Percentiles rank a stretch among this genome's conserved stretches.
Evolutionary conservation across 164 flowering plant genomes (phyloP).

Genomic region (Aristolochia fimbriata): DNA sequence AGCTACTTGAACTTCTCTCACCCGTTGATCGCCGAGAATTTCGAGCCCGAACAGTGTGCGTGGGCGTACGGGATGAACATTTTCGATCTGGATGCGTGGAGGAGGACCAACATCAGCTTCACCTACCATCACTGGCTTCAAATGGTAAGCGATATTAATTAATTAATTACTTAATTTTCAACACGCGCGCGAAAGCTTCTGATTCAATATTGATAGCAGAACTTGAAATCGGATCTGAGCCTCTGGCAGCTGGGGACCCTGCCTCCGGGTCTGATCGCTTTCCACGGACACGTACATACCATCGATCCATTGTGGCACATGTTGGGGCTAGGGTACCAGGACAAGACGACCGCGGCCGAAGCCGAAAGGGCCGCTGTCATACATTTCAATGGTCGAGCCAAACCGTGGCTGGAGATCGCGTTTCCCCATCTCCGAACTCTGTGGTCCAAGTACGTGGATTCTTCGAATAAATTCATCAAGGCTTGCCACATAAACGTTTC

Average conservation of each 20-base stretch:
- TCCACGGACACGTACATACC: constrained; percentile 72
- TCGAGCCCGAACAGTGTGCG: constrained; percentile 81
- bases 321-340: constrained; percentile 95
- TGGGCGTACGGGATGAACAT: constrained; percentile 99
- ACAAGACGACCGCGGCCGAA: constrained; percentile 57
- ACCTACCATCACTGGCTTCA: constrained; percentile 81
- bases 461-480: constrained; percentile 67
- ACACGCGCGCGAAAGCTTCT: too few relatives aligned
- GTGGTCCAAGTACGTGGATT: constrained; percentile 81
- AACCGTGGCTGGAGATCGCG: constrained; percentile 96
- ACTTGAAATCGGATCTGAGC: constrained; percentile 83
- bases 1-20: constrained; percentile 95
- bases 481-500: constrained; percentile 56
- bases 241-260: constrained; percentile 94
- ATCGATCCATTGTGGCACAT: constrained; percentile 98
- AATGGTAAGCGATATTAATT: constrained; percentile 28
- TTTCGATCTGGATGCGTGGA: constrained; percentile 86
- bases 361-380: constrained; percentile 79
- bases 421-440: constrained; percentile 64
- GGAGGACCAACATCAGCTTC: constrained; percentile 70
- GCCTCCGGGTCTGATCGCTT: constrained; percentile 93
- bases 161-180: too few relatives aligned
- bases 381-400: constrained; percentile 93
- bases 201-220: constrained; percentile 45
- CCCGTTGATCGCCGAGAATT: constrained; percentile 56